phyloP scores from a whole-genome alignment of 2,329 filamentous ascomycete species.

The Aspergillus hiratsukae region DNA sequence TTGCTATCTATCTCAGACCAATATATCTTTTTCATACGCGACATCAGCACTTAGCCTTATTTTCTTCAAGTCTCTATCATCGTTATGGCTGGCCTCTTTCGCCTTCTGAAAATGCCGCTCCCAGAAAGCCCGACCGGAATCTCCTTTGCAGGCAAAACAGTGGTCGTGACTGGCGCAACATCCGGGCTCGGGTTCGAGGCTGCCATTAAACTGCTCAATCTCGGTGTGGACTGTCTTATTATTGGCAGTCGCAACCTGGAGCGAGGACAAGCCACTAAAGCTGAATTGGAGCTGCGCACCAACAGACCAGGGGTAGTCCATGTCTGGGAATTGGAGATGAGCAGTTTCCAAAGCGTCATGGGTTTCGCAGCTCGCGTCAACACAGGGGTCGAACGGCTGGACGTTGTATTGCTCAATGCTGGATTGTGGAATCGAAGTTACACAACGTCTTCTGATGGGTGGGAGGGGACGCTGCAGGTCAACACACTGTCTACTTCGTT shows the following conservation, averaged over 20 bases:
- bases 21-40: not conserved
- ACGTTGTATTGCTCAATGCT: slow-evolving; percentile 45
- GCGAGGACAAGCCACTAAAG: slow-evolving; percentile 42
- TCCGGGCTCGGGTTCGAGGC: slow-evolving; percentile 49
- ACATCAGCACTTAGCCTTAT: not conserved
- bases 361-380: slow-evolving; percentile 39
- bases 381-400: slow-evolving; percentile 35
- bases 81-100: slow-evolving; percentile 26
- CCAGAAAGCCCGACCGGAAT: slow-evolving; percentile 33
- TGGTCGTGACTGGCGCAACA: slow-evolving; percentile 50
- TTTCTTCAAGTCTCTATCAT: not conserved
- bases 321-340: slow-evolving; percentile 46
- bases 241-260: slow-evolving; percentile 43
- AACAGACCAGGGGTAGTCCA: slow-evolving; percentile 34
- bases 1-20: not conserved
- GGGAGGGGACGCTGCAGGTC: slow-evolving; percentile 53
- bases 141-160: slow-evolving; percentile 43
- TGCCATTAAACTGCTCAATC: slow-evolving; percentile 44
- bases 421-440: slow-evolving; percentile 41
- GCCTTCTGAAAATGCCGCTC: slow-evolving; percentile 29
- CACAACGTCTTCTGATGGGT: slow-evolving; percentile 39
- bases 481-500: slow-evolving; percentile 56
- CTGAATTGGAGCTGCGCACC: slow-evolving; percentile 31
- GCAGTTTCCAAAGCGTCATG: slow-evolving; percentile 42
- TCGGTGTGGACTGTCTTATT: slow-evolving; percentile 42